Percentiles rank a stretch among this genome's conserved stretches.
phyloP scores from a whole-genome alignment of 83 land plant species.

The Larix sibirica region DNA sequence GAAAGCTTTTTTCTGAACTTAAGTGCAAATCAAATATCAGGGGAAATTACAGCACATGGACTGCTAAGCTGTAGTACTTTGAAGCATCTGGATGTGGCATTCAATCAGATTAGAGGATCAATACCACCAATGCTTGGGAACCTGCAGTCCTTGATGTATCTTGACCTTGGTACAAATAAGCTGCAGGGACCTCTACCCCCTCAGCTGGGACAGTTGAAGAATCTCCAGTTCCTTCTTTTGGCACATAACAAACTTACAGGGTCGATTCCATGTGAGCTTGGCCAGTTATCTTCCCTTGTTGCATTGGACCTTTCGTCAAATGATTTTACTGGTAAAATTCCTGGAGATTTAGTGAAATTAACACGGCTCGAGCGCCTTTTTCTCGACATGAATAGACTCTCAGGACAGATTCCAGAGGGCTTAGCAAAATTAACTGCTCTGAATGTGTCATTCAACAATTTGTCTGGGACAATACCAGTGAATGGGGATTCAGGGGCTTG shows the following conservation, averaged over 20 bases:
- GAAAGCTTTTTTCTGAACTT: slow-evolving; percentile 7
- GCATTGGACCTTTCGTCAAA: slow-evolving; percentile 23
- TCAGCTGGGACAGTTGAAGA: slow-evolving; percentile 16
- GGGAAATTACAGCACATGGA: not conserved
- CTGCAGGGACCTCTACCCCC: slow-evolving; percentile 17
- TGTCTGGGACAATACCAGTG: slow-evolving; percentile 12
- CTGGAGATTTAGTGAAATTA: slow-evolving; percentile 8
- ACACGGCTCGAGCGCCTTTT: slow-evolving; percentile 4
- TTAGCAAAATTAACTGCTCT: slow-evolving; percentile 12
- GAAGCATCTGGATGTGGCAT: slow-evolving; percentile 3
- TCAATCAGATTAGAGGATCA: not conserved
- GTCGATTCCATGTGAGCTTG: slow-evolving; percentile 16
- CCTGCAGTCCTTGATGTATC: slow-evolving; percentile 8
- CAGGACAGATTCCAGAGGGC: slow-evolving; percentile 18
- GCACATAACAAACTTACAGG: slow-evolving; percentile 22
- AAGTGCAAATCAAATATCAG: slow-evolving; percentile 3
- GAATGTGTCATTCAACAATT: slow-evolving; percentile 25
- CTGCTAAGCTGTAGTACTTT: slow-evolving; percentile 6
- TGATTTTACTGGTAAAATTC: slow-evolving; percentile 24
- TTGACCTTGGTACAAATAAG: slow-evolving; percentile 23
- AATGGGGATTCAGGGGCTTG: not conserved
- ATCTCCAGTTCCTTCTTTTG: slow-evolving; percentile 16
- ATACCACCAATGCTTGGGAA: slow-evolving; percentile 12
- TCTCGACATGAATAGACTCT: slow-evolving; percentile 11
- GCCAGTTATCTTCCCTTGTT: slow-evolving; percentile 10